Conservation (phyloP, 345 rosid species). For the Euphorbia peplus region DNA sequence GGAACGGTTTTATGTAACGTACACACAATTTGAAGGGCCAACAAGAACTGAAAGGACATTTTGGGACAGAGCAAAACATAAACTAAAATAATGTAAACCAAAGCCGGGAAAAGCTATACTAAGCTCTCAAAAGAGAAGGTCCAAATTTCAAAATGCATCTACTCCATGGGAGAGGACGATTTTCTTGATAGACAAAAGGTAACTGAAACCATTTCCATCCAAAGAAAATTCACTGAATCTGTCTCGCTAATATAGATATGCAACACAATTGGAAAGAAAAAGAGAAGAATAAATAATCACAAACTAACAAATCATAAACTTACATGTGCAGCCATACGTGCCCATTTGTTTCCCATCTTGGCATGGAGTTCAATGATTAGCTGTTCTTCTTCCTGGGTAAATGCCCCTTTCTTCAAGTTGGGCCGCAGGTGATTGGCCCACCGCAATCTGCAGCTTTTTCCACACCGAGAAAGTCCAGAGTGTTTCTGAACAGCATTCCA, state of each 20-base stretch:
- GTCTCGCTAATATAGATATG: background rate
- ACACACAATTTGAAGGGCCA: background rate
- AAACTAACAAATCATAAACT: conserved; percentile 22
- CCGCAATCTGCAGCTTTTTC: conserved; percentile 95
- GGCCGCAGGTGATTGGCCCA: conserved; percentile 99
- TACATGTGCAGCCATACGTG: conserved; percentile 97
- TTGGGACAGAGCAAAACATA: background rate
- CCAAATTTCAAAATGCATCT: background rate
- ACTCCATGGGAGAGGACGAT: background rate
- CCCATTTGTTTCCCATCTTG: conserved; percentile 99
- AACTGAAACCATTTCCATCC: background rate
- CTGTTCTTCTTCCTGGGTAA: conserved; percentile 86
- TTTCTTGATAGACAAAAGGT: background rate
- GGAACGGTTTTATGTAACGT: background rate
- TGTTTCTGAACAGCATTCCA: conserved; percentile 95
- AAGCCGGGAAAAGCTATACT: background rate
- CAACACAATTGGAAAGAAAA: background rate
- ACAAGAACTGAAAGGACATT: background rate
- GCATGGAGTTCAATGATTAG: conserved; percentile 86
- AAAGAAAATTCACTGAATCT: background rate
- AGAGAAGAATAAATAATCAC: background rate
- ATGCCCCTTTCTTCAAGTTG: conserved; percentile 95
- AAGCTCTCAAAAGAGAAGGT: background rate
- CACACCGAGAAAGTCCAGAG: conserved; percentile 86
- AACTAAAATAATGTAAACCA: background rate